Base-by-base conservation (phyloP, 129 eudicot species). In the Flaveria robusta region DNA sequence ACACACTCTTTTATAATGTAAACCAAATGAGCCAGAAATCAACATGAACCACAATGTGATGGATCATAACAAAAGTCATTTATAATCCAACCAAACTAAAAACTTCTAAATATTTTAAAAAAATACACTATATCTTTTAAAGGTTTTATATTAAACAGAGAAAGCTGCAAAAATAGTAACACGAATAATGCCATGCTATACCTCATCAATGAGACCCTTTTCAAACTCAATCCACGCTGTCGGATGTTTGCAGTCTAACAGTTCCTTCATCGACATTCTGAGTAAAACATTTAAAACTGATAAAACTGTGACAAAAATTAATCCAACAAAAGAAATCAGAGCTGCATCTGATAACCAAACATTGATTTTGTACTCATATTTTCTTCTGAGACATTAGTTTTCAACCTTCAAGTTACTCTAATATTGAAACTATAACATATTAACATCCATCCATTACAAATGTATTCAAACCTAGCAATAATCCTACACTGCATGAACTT, bases 211-310 rank as follows among this genome's bases (percentile, higher is more conserved):
- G 60, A 73, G 90, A 68, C 98, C 98, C 80, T 85, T 87, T 64
- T 94, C 98, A 84, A 94, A 94, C 70, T 94, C 97, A 43, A 85
- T 77, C 98, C 98, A 94, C 7, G 96, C 90, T 50, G 96, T 86
- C 27, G 98, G 98, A 89, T 94, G 97, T 83, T 94, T 91, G 91
- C 89, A 84, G 72, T 94, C 89, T 54, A 94, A 82, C 62, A 94
- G 87, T 86, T 94, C 98, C 90, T 94, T 86, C 87, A 94, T 82
- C 23, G 97, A 87, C 98, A 94, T 94, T 70, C 98, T 94, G 91
- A 66, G 74, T 58, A 79, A 39, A 79, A 56, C 79, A 80, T 72
- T 42, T 64, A 64, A 83, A 70, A 3, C 23, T 14, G 64, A 52
- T 24, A 71, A 64, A 29, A 58, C 11, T 34, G 51, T 7, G 42